Base-by-base conservation (phyloP, 495 filamentous ascomycete genomes). In the Penicillium coprophilum region DNA sequence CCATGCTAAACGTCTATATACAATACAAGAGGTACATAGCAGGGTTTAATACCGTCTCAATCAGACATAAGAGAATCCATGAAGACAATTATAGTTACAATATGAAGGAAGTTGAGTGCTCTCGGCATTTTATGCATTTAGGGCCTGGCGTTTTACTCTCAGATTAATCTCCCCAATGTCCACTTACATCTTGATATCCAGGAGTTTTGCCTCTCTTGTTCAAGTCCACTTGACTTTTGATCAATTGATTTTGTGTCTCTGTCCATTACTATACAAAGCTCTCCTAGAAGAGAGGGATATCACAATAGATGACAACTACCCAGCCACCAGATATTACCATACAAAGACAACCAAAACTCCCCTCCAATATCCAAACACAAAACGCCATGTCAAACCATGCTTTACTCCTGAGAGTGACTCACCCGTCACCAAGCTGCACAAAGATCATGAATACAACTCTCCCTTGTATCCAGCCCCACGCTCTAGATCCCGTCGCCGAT, bases 401-500 rank as follows among this genome's bases (percentile, higher is more conserved):
- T 19, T 47, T 47, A 11, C 27, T 28, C 45, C 28, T 19, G 17
- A n/a, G 21, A 17, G 5, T 27, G 13, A 46, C 28, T 7, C 10
- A 21, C 45, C 44, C 19, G 5, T 19, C 13, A 3, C 12, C 24
- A 43, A 43, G 40, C 19, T 1, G 48, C 38, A n/a, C 50, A 47
- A 62, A 19, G 40, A 44, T 63, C 57, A 69, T 61, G 69, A 67
- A 58, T 69, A 78, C 56, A 80, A 57, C 58, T 80, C 77, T 8
- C 75, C 77, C 31, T 61, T 66, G 39, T 62, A 62, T 10, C 76
- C 78, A 46, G 67, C 62, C 3, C 71, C 78, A 1, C 69, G 68
- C 60, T 81, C 80, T 52, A 73, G 52, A 17, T 80, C 75, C 17
- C 70, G 57, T 12, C 75, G 62, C 24, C 75, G 71, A 63, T 67